A percentile compares a stretch with the other conserved stretches of the same genome.
Evolutionary conservation across 2,329 filamentous ascomycete species (phyloP).

Genomic region (Sporothrix luriei): DNA sequence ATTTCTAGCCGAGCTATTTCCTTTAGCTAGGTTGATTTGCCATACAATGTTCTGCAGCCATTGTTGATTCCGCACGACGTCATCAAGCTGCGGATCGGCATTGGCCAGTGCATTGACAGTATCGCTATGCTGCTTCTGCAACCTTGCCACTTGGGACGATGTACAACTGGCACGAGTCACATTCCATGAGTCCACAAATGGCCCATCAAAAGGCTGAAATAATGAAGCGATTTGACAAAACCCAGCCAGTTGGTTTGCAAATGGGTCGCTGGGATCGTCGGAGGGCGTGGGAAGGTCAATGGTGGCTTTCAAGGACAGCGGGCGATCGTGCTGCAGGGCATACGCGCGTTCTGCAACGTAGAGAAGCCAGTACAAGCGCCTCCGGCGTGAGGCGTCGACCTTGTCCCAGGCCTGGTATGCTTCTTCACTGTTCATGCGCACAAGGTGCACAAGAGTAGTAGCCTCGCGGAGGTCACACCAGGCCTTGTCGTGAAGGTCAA

Average conservation of each 20-base stretch:
- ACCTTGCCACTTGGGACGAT: conserved; percentile 56
- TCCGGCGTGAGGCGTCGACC: conserved; percentile 63
- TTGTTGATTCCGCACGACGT: conserved; percentile 62
- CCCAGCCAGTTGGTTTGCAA: conserved; percentile 55
- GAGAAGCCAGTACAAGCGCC: conserved; percentile 73
- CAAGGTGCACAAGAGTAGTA: conserved; percentile 67
- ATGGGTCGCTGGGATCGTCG: conserved; percentile 62
- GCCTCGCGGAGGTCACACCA: conserved; percentile 81
- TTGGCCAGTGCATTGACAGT: conserved; percentile 57
- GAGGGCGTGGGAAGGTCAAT: conserved; percentile 65
- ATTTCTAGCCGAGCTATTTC: conserved; percentile 49
- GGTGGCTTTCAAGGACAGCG: conserved; percentile 69
- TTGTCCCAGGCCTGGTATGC: conserved; percentile 62
- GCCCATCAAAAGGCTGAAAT: conserved; percentile 67
- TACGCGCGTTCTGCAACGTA: conserved; percentile 73
- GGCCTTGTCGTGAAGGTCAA: conserved; percentile 73
- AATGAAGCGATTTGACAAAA: conserved; percentile 65
- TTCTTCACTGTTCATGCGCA: conserved; percentile 64
- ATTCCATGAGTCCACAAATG: conserved; percentile 67
- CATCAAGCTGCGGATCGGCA: conserved; percentile 56
- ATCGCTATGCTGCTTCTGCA: conserved; percentile 66
- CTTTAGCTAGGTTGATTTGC: conserved; percentile 60
- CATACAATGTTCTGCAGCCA: conserved; percentile 67
- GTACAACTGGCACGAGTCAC: conserved; percentile 63
- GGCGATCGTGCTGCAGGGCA: conserved; percentile 69